phyloP scores from a whole-genome alignment of 441 rosid species.

The Cnidoscolus chayamansa region DNA sequence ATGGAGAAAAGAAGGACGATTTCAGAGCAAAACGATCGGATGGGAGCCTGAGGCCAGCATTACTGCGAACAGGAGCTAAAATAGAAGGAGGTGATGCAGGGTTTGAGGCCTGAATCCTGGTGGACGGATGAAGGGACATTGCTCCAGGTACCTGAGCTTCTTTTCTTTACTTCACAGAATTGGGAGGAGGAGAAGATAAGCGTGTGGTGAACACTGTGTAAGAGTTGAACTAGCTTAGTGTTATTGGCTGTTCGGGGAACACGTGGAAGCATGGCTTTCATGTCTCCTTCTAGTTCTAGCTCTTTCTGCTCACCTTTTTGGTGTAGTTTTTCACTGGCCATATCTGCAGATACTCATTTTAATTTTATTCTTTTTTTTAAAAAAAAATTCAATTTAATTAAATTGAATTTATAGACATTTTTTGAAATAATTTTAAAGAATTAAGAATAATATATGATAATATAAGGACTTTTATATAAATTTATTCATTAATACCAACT shows the following conservation, averaged over 20 bases:
- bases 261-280: constrained; percentile 53
- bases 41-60: constrained; percentile 36
- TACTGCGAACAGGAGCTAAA: constrained; percentile 33
- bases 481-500: too few relatives aligned
- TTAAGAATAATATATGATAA: too few relatives aligned
- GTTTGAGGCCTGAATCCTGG: constrained; percentile 27
- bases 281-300: constrained; percentile 18
- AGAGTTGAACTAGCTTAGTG: background rate
- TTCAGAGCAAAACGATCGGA: constrained; percentile 44
- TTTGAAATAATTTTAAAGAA: too few relatives aligned
- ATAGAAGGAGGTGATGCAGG: constrained; percentile 22
- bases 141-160: background rate
- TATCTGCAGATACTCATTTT: too few relatives aligned
- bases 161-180: background rate
- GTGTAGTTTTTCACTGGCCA: too few relatives aligned
- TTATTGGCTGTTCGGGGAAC: constrained; percentile 1
- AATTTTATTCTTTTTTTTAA: too few relatives aligned
- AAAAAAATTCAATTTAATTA: too few relatives aligned
- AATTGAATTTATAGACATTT: too few relatives aligned
- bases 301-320: background rate
- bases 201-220: background rate
- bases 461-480: too few relatives aligned
- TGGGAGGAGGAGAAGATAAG: constrained; percentile 32
- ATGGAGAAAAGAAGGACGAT: constrained; percentile 47
- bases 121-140: constrained; percentile 37